phyloP scores from a whole-genome alignment of 2,329 filamentous ascomycete genomes.

The Xylaria sp. region DNA sequence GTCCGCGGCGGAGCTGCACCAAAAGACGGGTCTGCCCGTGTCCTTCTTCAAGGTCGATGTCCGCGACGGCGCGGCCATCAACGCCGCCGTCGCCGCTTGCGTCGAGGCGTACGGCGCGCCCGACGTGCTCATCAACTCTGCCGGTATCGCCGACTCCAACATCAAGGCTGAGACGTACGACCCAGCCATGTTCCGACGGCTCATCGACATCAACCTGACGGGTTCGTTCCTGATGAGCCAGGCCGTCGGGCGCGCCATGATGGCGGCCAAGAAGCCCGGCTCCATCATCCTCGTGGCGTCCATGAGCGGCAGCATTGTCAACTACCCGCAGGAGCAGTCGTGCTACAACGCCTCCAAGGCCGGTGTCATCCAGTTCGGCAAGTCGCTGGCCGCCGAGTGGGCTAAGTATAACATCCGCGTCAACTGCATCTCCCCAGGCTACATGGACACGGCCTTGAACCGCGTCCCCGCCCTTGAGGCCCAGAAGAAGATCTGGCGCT shows the following conservation, averaged over 20 bases:
- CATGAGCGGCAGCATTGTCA: constrained; percentile 86
- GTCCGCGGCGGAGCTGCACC: constrained; percentile 74
- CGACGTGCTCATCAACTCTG: constrained; percentile 82
- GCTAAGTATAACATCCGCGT: constrained; percentile 82
- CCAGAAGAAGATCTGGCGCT: constrained; percentile 84
- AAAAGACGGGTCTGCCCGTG: constrained; percentile 77
- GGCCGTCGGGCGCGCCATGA: constrained; percentile 77
- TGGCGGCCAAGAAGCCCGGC: constrained; percentile 74
- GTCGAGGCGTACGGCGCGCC: constrained; percentile 73
- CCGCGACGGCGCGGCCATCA: constrained; percentile 75
- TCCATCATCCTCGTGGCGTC: constrained; percentile 80
- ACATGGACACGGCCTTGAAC: constrained; percentile 88
- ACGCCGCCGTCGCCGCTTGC: constrained; percentile 73
- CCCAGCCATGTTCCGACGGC: constrained; percentile 77
- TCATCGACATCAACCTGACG: constrained; percentile 85
- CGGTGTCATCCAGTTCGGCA: constrained; percentile 79
- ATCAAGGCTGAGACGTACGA: constrained; percentile 84
- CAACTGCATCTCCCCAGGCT: constrained; percentile 85
- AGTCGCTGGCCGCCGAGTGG: constrained; percentile 86
- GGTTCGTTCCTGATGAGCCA: constrained; percentile 82
- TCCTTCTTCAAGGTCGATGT: constrained; percentile 84
- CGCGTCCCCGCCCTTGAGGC: constrained; percentile 80
- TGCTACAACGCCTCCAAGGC: constrained; percentile 89
- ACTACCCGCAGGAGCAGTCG: constrained; percentile 85
- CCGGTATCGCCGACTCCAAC: constrained; percentile 85